These are phyloP conservation scores for Globisporangium lucens DNA, from an alignment of 352 stramenopile species.

Conservation along the genomic window DNA sequence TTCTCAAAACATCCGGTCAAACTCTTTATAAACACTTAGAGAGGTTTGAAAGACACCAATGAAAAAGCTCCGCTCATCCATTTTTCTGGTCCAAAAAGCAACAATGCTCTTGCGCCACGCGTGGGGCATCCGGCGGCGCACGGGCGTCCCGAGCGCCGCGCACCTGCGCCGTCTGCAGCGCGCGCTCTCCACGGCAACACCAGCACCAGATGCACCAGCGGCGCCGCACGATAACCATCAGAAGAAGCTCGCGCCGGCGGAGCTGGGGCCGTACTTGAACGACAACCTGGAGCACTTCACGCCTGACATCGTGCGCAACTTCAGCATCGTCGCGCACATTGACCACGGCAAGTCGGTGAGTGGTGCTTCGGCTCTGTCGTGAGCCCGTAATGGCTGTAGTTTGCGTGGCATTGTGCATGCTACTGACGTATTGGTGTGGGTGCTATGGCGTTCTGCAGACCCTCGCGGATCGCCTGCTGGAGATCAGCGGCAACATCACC, in stretches of 20 bases:
- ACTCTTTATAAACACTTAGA: too few relatives aligned
- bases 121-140: background rate
- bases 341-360: constrained; percentile 90
- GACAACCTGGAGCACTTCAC: constrained; percentile 54
- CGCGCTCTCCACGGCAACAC: background rate
- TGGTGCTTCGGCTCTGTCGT: constrained; percentile 7
- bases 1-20: too few relatives aligned
- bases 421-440: background rate
- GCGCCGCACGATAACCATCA: constrained; percentile 17
- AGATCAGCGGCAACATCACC: constrained; percentile 88
- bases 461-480: constrained; percentile 88
- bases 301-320: constrained; percentile 86
- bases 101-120: constrained; percentile 1
- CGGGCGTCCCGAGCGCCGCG: background rate
- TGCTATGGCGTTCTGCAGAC: constrained; percentile 36
- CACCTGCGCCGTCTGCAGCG: background rate
- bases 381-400: background rate
- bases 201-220: background rate
- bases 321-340: constrained; percentile 91
- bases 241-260: constrained; percentile 38
- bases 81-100: background rate
- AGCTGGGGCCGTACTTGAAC: constrained; percentile 59
- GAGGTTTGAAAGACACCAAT: background rate
- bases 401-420: background rate
- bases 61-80: background rate